Percentiles rank a stretch among this genome's conserved stretches.
phyloP scores from a whole-genome alignment of 768 basidiomycete species.

The Phaffia tasmanica region DNA sequence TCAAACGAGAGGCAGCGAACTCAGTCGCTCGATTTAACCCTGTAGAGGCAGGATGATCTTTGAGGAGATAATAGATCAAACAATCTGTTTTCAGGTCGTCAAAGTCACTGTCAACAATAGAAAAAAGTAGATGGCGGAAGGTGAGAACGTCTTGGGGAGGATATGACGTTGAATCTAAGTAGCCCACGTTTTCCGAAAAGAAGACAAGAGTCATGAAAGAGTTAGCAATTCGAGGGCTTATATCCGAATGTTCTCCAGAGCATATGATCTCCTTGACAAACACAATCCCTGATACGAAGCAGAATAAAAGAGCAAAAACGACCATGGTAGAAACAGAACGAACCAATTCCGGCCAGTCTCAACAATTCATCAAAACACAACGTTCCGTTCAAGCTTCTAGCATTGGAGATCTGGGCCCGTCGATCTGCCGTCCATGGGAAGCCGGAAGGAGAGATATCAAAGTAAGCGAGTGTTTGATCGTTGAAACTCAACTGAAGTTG shows the following conservation, averaged over 20 bases:
- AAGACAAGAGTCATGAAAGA: background rate
- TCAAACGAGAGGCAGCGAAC: constrained; percentile 49
- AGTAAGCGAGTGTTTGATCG: constrained; percentile 6
- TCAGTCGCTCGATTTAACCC: constrained; percentile 47
- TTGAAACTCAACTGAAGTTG: no score
- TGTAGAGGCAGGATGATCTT: constrained; percentile 48
- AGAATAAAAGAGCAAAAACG: no score
- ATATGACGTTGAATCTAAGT: constrained; percentile 38
- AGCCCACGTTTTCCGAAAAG: background rate
- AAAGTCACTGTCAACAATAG: constrained; percentile 53
- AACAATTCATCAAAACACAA: constrained; percentile 24
- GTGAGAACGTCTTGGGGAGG: constrained; percentile 52
- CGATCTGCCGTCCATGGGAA: constrained; percentile 12
- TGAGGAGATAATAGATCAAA: constrained; percentile 66
- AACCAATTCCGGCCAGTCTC: constrained; percentile 17
- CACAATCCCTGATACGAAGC: background rate
- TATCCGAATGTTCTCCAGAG: no score
- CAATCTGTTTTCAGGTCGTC: constrained; percentile 71
- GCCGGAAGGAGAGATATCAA: constrained; percentile 15
- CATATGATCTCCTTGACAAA: background rate
- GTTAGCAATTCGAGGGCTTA: background rate
- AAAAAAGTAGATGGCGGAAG: constrained; percentile 51
- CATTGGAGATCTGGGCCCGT: background rate
- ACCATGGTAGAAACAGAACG: background rate
- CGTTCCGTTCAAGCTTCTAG: constrained; percentile 1